phyloP scores from a whole-genome alignment of 768 basidiomycete genomes.

The Russula ochroleuca region DNA sequence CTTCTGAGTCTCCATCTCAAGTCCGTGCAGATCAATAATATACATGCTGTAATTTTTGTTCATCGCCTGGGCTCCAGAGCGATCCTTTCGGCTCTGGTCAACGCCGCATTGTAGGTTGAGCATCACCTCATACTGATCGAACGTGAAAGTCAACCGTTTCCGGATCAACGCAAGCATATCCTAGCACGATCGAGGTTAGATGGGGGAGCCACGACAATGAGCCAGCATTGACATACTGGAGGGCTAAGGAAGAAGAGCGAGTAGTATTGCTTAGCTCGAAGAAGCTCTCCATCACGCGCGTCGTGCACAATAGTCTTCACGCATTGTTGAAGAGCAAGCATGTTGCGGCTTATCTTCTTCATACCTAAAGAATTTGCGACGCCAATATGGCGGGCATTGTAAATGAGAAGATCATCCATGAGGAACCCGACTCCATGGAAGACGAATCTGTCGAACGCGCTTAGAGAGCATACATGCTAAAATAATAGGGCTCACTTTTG shows the following conservation, averaged over 20 bases:
- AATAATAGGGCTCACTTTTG: constrained; percentile 49
- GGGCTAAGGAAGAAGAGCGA: constrained; percentile 71
- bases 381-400: constrained; percentile 65
- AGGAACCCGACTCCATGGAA: constrained; percentile 82
- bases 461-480: constrained; percentile 21
- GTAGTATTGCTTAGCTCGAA: constrained; percentile 76
- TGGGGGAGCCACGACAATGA: constrained; percentile 8
- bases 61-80: constrained; percentile 46
- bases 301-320: constrained; percentile 71
- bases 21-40: constrained; percentile 82
- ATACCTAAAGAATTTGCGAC: constrained; percentile 71
- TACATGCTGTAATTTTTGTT: constrained; percentile 83
- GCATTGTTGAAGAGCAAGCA: constrained; percentile 87
- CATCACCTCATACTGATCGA: constrained; percentile 92
- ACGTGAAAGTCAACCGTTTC: constrained; percentile 60
- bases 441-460: constrained; percentile 56
- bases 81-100: constrained; percentile 53
- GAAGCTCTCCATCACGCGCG: constrained; percentile 60
- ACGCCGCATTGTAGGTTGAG: constrained; percentile 86
- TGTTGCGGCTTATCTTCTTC: constrained; percentile 82
- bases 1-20: constrained; percentile 53
- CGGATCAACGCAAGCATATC: constrained; percentile 73
- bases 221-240: constrained; percentile 46
- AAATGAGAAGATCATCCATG: constrained; percentile 79
- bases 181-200: constrained; percentile 37